Evolutionary conservation across 768 basidiomycete genomes (phyloP).

Genomic region (Paxillus ammoniavirescens): DNA sequence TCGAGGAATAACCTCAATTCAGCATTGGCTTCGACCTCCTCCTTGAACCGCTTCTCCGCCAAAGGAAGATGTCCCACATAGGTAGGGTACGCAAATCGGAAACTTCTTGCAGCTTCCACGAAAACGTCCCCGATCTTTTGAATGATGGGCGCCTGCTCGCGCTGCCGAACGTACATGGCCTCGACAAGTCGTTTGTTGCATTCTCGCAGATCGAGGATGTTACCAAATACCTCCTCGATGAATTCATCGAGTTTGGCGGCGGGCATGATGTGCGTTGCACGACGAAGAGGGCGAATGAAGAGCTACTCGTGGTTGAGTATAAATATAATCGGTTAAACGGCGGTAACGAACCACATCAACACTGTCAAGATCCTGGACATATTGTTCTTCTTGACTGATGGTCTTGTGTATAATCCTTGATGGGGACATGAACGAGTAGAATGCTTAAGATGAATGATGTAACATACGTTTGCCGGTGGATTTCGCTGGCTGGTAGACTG

Average conservation of each 20-base stretch:
- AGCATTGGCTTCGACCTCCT: conserved; percentile 79
- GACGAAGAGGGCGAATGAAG: conserved; percentile 55
- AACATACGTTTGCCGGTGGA: conserved; percentile 72
- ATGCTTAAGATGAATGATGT: background rate
- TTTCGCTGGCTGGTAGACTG: conserved; percentile 71
- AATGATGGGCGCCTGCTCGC: conserved; percentile 80
- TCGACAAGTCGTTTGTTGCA: conserved; percentile 83
- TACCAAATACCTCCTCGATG: conserved; percentile 87
- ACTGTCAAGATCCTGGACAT: conserved; percentile 81
- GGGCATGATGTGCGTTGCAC: conserved; percentile 56
- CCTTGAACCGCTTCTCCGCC: conserved; percentile 84
- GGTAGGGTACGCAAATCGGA: conserved; percentile 80
- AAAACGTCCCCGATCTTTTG: conserved; percentile 87
- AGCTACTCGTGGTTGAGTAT: conserved; percentile 32
- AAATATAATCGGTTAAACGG: conserved; percentile 33
- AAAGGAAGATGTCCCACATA: conserved; percentile 84
- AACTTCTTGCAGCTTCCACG: conserved; percentile 82
- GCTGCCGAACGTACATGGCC: conserved; percentile 80
- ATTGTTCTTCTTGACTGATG: conserved; percentile 86
- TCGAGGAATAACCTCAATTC: conserved; percentile 85
- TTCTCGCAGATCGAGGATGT: conserved; percentile 83
- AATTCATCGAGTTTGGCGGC: conserved; percentile 69
- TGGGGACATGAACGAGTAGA: background rate
- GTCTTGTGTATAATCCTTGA: conserved; percentile 77
- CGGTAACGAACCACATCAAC: conserved; percentile 60